Percentiles rank a stretch among this genome's conserved stretches.
phyloP scores from a whole-genome alignment of 2,329 filamentous ascomycete genomes.

The Calycina herbarum region DNA sequence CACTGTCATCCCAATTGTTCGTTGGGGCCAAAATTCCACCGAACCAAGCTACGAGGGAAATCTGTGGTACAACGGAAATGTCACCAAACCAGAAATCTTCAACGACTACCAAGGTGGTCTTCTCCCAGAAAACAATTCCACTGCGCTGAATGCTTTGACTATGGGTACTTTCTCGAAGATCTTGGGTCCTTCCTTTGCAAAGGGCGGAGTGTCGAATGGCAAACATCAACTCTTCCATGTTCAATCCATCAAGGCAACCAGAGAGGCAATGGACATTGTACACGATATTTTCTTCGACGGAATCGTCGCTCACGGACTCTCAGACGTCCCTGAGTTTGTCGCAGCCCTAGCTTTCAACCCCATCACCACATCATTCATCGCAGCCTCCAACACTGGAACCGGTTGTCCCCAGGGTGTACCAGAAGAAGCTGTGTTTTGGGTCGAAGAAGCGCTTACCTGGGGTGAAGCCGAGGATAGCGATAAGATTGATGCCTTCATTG shows the following conservation, averaged over 20 bases:
- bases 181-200: slow-evolving; percentile 17
- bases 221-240: slow-evolving; percentile 23
- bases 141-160: slow-evolving; percentile 13
- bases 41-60: slow-evolving; percentile 16
- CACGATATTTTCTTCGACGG: slow-evolving; percentile 25
- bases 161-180: slow-evolving; percentile 18
- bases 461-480: slow-evolving; percentile 15
- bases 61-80: slow-evolving; percentile 23
- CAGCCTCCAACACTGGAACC: slow-evolving; percentile 15
- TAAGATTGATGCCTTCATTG: slow-evolving; percentile 18
- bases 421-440: slow-evolving; percentile 23
- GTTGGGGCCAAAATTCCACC: slow-evolving; percentile 11
- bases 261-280: slow-evolving; percentile 24
- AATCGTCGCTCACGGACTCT: slow-evolving; percentile 8
- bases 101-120: slow-evolving; percentile 23
- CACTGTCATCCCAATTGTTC: slow-evolving; percentile 20
- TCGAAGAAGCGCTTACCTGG: slow-evolving; percentile 24
- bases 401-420: slow-evolving; percentile 21
- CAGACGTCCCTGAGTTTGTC: slow-evolving; percentile 17
- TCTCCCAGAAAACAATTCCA: slow-evolving; percentile 17
- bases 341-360: slow-evolving; percentile 20
- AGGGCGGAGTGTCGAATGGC: slow-evolving; percentile 17
- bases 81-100: slow-evolving; percentile 16
- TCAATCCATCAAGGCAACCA: slow-evolving; percentile 13
- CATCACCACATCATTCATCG: slow-evolving; percentile 22